Evolutionary conservation across 805 yeast genomes (phyloP), one percentile per base, ranked within the genome.

Genomic region (Nakazawaea ishiwadae): DNA sequence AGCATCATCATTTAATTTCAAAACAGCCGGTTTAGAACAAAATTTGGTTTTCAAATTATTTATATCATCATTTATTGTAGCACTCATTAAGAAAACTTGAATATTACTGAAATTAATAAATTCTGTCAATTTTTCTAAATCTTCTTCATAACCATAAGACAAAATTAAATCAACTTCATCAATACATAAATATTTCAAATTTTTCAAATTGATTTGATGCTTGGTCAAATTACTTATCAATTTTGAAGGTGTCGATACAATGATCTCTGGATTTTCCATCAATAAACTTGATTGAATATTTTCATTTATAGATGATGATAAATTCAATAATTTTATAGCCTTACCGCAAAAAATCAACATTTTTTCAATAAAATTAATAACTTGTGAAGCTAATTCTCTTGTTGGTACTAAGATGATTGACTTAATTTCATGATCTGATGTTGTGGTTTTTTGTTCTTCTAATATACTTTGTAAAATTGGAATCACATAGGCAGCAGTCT

Each of bases 61-160:
- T 48, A 91, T 77, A 48, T 91, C 97, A 33, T 87, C 95, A 55
- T 80, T 85, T 45, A 93, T 67, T 3, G 99, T 93, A 2, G 99
- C 99, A 62, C 96, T 85, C 98, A 93, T 93, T 51, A 93, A 67
- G 63, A 88, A 93, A 2, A 93, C 81, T 65, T 93, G 99, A 50
- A 86, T 67, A 45, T 75, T 78, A 55, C 80, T 81, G 46, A 81
- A 65, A n/a, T 89, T 88, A 48, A 90, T 64, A 47, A 63, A 74
- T 19, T 71, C 68, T 7, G 84, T 72, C 48, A 93, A 73, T 52
- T 73, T 75, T 31, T 75, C 67, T 48, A 91, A 69, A 62, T 93
- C 99, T 7, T 87, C 95, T 50, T 80, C 76, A 59, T 93, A 88
- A 18, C 99, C 99, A 60, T 85, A 93, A 2, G 95, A 83, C 38